Percentiles rank a stretch among this genome's conserved stretches.
Evolutionary conservation across 352 stramenopile genomes (phyloP).

Genomic region (Halophytophthora batemanensis): DNA sequence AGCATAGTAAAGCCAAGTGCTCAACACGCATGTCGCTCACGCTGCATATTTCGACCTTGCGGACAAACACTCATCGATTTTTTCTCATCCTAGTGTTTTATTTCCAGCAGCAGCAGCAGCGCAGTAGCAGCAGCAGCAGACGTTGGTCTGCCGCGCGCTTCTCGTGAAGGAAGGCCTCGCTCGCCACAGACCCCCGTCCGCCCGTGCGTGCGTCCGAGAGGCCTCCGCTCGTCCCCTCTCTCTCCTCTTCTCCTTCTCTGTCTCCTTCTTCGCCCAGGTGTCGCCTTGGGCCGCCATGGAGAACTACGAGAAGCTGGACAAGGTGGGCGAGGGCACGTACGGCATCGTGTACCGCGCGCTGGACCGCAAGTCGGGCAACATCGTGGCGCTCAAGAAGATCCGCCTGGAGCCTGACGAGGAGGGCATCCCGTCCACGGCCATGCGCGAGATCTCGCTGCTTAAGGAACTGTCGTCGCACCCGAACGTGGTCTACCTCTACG

Average conservation of each 20-base stretch:
- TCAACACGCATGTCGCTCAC: no score
- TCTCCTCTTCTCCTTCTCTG: not conserved
- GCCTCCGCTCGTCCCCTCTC: not conserved
- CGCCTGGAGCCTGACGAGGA: constrained; percentile 92
- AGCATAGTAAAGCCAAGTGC: no score
- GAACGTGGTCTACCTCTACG: constrained; percentile 90
- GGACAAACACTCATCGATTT: no score
- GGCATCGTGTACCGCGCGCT: constrained; percentile 96
- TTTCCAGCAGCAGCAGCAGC: no score
- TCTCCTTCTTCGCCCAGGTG: not conserved
- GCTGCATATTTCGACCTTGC: no score
- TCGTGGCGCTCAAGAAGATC: constrained; percentile 95
- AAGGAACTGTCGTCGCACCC: constrained; percentile 93
- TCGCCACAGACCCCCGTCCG: no score
- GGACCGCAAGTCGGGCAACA: constrained; percentile 86
- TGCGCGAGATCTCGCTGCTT: constrained; percentile 96
- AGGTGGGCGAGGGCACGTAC: constrained; percentile 94
- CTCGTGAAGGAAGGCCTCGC: no score
- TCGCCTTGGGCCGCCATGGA: constrained; percentile 46
- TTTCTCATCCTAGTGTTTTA: no score
- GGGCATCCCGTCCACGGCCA: constrained; percentile 96
- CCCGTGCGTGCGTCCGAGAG: no score
- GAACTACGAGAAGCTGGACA: constrained; percentile 84
- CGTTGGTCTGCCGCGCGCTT: no score
- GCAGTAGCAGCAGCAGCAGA: no score